Conservation (phyloP, 1,139 yeast species). For the Blastobotrys malaysiensis region DNA sequence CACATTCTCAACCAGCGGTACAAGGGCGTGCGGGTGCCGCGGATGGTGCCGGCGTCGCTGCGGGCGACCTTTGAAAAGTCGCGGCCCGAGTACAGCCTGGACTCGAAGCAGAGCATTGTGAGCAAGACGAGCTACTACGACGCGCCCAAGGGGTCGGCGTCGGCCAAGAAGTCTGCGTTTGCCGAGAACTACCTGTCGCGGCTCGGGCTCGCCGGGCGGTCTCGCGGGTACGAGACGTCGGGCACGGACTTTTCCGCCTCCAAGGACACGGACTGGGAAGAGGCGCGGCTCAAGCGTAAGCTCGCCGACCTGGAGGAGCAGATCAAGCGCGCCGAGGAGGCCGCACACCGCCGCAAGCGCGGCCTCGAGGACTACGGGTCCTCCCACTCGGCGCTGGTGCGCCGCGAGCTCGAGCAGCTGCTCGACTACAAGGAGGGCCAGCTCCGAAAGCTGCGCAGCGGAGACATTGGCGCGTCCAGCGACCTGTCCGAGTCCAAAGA, state of each 20-base stretch:
- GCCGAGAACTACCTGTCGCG: conserved; percentile 44
- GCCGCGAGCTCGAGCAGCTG: conserved; percentile 77
- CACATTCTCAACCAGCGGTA: conserved; percentile 90
- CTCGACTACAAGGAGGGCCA: conserved; percentile 64
- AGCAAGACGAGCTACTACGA: conserved; percentile 13
- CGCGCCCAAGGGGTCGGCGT: conserved; percentile 8
- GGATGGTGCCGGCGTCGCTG: conserved; percentile 90
- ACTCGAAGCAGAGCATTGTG: conserved; percentile 45
- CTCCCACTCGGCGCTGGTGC: conserved; percentile 41
- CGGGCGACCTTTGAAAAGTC: conserved; percentile 90
- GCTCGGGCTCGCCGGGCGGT: conserved; percentile 39
- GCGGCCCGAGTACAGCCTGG: conserved; percentile 68
- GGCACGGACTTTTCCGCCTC: conserved; percentile 76
- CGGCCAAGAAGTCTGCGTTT: conserved; percentile 40
- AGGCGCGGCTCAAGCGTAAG: conserved; percentile 75
- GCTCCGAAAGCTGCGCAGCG: conserved; percentile 32
- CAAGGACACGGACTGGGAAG: conserved; percentile 81
- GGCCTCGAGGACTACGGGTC: conserved; percentile 38
- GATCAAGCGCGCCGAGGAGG: conserved; percentile 52
- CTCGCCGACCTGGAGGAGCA: conserved; percentile 65
- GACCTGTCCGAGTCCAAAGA: conserved; percentile 37
- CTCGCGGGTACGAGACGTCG: conserved; percentile 34
- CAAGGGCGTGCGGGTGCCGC: conserved; percentile 80
- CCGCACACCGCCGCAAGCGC: conserved; percentile 41
- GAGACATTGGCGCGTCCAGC: conserved; percentile 19